phyloP scores from a whole-genome alignment of 176 grass and related monocot genomes.

The Hyparrhenia diplandra region DNA sequence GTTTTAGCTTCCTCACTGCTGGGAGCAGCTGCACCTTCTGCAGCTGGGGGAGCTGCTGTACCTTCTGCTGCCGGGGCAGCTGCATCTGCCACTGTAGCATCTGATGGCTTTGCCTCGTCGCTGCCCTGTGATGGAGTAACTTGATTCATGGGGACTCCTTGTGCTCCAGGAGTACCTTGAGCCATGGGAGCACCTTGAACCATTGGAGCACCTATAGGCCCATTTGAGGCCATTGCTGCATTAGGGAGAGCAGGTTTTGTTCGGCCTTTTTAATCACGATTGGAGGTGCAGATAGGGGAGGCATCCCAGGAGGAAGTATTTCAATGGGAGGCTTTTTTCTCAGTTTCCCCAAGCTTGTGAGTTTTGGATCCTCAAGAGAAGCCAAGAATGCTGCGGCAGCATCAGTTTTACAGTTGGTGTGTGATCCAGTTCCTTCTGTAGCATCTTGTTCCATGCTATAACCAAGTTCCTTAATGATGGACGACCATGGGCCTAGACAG shows the following conservation, averaged over 20 bases:
- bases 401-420: slow-evolving; percentile 82
- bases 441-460: slow-evolving; percentile 91
- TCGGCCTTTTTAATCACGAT: slow-evolving; percentile 70
- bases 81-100: slow-evolving; percentile 12
- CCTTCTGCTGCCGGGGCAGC: background rate
- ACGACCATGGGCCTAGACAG: slow-evolving; percentile 83
- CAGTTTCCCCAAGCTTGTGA: slow-evolving; percentile 72
- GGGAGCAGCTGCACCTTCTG: slow-evolving; percentile 21
- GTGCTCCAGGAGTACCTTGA: slow-evolving; percentile 5
- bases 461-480: slow-evolving; percentile 81
- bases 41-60: background rate
- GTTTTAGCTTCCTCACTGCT: slow-evolving; percentile 18
- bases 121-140: slow-evolving; percentile 21
- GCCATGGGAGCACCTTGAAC: slow-evolving; percentile 12
- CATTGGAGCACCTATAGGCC: slow-evolving; percentile 34
- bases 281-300: slow-evolving; percentile 80
- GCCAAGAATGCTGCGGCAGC: slow-evolving; percentile 93
- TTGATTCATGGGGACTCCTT: background rate
- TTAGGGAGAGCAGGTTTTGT: slow-evolving; percentile 35
- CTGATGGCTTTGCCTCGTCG: slow-evolving; percentile 33
- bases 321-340: slow-evolving; percentile 91
- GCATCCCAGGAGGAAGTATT: slow-evolving; percentile 97
- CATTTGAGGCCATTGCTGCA: slow-evolving; percentile 29
- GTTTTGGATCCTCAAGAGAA: slow-evolving; percentile 91
- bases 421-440: slow-evolving; percentile 91